Conservation (phyloP, 2,329 filamentous ascomycete species). For the Didymella segeticola region DNA sequence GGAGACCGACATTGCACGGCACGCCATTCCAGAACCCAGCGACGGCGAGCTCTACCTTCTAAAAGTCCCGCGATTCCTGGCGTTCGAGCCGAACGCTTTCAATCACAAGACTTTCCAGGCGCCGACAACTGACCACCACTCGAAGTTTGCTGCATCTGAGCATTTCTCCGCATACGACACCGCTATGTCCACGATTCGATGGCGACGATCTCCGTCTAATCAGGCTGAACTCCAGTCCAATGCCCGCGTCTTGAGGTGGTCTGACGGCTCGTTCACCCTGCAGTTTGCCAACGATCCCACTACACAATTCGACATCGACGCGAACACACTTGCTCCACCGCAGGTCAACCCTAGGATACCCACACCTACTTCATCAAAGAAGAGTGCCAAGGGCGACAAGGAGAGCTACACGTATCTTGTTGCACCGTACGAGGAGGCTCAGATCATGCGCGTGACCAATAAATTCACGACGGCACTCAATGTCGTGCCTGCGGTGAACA, state of each 20-base stretch:
- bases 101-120: conserved; percentile 70
- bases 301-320: conserved; percentile 76
- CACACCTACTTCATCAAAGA: conserved; percentile 52
- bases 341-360: conserved; percentile 58
- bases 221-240: conserved; percentile 75
- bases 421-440: conserved; percentile 71
- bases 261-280: conserved; percentile 77
- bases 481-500: conserved; percentile 70
- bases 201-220: conserved; percentile 70
- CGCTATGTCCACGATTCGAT: conserved; percentile 72
- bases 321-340: conserved; percentile 71
- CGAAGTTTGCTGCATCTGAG: conserved; percentile 52
- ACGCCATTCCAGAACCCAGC: conserved; percentile 72
- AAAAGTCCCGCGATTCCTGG: conserved; percentile 75
- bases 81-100: conserved; percentile 72
- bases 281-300: conserved; percentile 71
- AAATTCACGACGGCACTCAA: conserved; percentile 77
- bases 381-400: conserved; percentile 52
- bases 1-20: conserved; percentile 70
- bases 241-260: conserved; percentile 77
- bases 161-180: conserved; percentile 67
- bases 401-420: conserved; percentile 80
- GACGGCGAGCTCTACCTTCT: conserved; percentile 76
- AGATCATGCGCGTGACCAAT: conserved; percentile 74
- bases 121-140: conserved; percentile 64